Evolutionary conservation across 768 basidiomycete genomes (phyloP).

Genomic region (Amanita phalloides): DNA sequence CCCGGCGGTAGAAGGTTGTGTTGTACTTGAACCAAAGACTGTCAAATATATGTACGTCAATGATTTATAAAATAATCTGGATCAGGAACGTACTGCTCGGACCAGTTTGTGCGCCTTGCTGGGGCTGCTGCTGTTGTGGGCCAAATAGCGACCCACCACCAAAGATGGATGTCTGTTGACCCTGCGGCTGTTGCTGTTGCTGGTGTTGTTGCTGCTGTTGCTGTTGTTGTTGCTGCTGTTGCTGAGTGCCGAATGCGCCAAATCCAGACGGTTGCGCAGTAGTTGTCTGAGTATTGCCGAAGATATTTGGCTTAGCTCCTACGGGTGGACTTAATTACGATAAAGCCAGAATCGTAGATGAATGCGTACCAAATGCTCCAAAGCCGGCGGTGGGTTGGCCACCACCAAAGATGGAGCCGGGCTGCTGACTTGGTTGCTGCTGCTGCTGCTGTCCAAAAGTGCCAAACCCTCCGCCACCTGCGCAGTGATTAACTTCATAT

Average conservation of each 20-base stretch:
- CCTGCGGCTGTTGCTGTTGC: constrained; percentile 25
- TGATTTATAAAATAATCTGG: not conserved
- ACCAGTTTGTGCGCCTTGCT: constrained; percentile 19
- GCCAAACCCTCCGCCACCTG: constrained; percentile 15
- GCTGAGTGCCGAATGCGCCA: constrained; percentile 24
- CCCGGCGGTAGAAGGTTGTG: constrained; percentile 7
- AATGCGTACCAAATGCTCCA: constrained; percentile 22
- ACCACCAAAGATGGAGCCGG: constrained; percentile 26
- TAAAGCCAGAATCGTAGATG: not conserved
- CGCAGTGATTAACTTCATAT: not conserved
- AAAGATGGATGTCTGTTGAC: constrained; percentile 17
- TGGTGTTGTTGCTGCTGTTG: constrained; percentile 24
- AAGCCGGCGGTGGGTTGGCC: constrained; percentile 20
- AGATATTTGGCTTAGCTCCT: constrained; percentile 33
- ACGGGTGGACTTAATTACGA: not conserved
- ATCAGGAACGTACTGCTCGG: constrained; percentile 16
- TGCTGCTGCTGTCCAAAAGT: constrained; percentile 14
- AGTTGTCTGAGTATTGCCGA: constrained; percentile 25
- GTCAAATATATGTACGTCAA: not conserved
- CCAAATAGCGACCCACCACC: constrained; percentile 10
- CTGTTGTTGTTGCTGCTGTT: constrained; percentile 22
- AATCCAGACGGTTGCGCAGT: constrained; percentile 29
- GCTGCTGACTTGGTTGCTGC: constrained; percentile 1
- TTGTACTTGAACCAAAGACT: constrained; percentile 2
- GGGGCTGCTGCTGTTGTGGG: constrained; percentile 15